Evolutionary conservation across 2,329 filamentous ascomycete genomes (phyloP), one percentile per base, ranked within the genome.

Genomic region (Chaetomium strumarium): DNA sequence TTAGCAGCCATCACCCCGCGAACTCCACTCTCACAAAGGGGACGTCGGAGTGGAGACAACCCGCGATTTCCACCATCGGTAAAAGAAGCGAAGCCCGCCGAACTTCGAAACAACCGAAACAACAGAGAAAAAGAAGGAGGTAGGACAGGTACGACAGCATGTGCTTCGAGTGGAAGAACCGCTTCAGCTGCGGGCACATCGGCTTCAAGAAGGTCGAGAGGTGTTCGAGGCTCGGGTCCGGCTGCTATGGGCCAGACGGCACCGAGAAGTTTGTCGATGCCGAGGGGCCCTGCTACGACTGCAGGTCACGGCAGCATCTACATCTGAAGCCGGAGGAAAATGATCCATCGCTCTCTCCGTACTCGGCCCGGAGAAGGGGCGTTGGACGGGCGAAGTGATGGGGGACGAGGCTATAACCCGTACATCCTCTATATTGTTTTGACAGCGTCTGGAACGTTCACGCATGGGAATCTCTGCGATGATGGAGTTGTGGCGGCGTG

Each of bases 121-220:
- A 19, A 36, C 13, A 11, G 12, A 33, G 9, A 48, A 30, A 34
- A 30, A 34, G 16, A 49, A 41, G 14, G 14, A 34, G 9, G 37
- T 5, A n/a, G n/a, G n/a, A n/a, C n/a, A 24, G 36, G 3, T 2
- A 14, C 20, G 11, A 30, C 8, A 9, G 17, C 10, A 52, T 52
- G 50, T 52, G 50, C 50, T 52, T 43, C 44, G 50, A 52, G 20
- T 52, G 50, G 50, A 52, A 52, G 17, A 56, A 53, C 38, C 39
- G 29, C 36, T 54, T 46, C 38, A 16, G 14, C 41, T 54, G 52
- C 52, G 46, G 46, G 10, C 52, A 54, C 52, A 33, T 46, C 30
- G 46, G 46, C 13, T 54, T 48, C 43, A 24, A 33, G 9, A 39
- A 48, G 29, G 44, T 44, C 44, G 47, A 54, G 49, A 39, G 41